phyloP scores from a whole-genome alignment of 83 land plant genomes.

The Thuja plicata region DNA sequence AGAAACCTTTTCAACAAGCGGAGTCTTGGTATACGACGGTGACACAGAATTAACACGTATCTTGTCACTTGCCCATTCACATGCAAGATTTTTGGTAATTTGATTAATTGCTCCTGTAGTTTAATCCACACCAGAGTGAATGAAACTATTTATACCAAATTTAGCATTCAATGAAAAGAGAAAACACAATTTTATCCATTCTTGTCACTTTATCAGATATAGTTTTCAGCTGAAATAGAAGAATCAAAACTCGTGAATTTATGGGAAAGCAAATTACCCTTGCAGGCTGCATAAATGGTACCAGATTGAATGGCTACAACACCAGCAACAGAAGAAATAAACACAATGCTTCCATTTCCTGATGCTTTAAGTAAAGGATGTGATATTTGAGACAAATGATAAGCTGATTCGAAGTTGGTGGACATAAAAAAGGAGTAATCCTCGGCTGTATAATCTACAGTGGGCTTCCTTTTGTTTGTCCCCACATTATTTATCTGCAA shows the following conservation, averaged over 20 bases:
- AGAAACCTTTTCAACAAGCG: constrained; percentile 22
- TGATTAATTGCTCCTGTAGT: constrained; percentile 58
- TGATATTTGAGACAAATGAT: constrained; percentile 71
- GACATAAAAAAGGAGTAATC: constrained; percentile 51
- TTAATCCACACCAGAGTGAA: not conserved
- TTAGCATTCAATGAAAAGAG: not conserved
- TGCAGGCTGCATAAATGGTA: constrained; percentile 73
- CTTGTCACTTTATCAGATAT: not conserved
- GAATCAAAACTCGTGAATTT: not conserved
- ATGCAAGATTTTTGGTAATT: constrained; percentile 52
- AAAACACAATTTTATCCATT: not conserved
- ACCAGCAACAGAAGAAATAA: constrained; percentile 87
- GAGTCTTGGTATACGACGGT: constrained; percentile 47
- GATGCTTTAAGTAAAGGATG: constrained; percentile 78
- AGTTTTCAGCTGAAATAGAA: not conserved
- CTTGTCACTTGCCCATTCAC: constrained; percentile 62
- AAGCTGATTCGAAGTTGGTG: constrained; percentile 85
- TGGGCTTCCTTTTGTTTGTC: constrained; percentile 58
- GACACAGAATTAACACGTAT: constrained; percentile 56
- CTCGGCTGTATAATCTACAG: constrained; percentile 58
- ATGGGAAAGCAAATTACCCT: constrained; percentile 45
- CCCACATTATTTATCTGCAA: constrained; percentile 88
- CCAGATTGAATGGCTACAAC: constrained; percentile 46
- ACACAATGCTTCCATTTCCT: constrained; percentile 67
- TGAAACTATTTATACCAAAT: not conserved